Percentiles rank a stretch among this genome's conserved stretches.
Conservation (phyloP, 208 protist species). For the Balamuthia mandrillaris region DNA sequence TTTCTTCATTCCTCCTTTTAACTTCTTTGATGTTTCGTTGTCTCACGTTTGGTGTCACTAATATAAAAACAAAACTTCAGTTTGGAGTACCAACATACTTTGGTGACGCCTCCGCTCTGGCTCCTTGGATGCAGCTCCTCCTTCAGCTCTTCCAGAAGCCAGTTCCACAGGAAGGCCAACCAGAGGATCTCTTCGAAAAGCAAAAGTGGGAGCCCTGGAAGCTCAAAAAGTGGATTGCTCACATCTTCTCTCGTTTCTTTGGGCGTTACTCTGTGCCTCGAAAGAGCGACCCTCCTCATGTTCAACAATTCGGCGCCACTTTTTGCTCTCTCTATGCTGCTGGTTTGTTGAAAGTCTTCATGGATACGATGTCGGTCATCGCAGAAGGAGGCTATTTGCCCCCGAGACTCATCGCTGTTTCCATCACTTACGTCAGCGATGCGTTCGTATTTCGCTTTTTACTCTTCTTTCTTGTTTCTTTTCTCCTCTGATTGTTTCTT, state of each 20-base stretch:
- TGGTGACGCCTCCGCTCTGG: neutral
- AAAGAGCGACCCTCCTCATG: neutral
- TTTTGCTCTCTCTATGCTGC: neutral
- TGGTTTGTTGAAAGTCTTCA: neutral
- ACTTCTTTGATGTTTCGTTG: neutral
- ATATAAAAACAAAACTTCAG: neutral
- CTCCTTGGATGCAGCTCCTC: neutral
- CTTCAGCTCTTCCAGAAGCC: neutral
- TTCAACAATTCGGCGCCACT: neutral
- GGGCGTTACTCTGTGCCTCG: neutral
- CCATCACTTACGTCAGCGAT: neutral
- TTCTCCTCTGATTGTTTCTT: neutral
- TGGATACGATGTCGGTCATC: neutral
- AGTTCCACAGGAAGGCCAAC: neutral
- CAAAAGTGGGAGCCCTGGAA: neutral
- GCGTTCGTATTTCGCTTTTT: neutral
- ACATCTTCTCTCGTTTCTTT: conserved; percentile 6
- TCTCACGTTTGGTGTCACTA: neutral
- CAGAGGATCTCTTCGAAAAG: neutral
- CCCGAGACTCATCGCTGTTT: neutral
- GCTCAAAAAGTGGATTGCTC: conserved; percentile 25
- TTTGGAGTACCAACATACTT: neutral
- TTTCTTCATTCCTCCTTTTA: neutral
- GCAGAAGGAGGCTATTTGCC: neutral
- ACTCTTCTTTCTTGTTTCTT: neutral